Base-by-base conservation (phyloP, 352 stramenopile species). In the Aphanomyces invadans region DNA sequence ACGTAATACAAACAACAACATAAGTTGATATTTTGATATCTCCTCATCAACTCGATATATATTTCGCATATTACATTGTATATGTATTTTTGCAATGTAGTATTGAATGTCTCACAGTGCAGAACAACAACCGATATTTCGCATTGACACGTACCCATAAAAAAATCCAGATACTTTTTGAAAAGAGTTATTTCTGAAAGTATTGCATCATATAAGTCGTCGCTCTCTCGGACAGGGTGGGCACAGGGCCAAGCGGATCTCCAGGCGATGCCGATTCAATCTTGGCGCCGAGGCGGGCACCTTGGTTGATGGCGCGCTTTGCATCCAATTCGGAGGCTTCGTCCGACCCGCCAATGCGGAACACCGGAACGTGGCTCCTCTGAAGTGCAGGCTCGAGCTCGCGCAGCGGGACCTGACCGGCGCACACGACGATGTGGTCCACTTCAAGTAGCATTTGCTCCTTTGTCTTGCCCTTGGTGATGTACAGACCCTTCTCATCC, bases 221-320 rank as follows among this genome's bases (percentile, higher is more conserved):
- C 19, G 31, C 36, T 38, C 52, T 51, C 23, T 64, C 55, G 23
- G 17, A 21, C 23, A 49, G 52, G 4, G 79, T 80, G 23, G 71
- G 61, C 45, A 74, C 49, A 4, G 78, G 76, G 45, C 72, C 46
- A 7, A 90, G 65, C 25, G 74, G 61, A 26, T 94, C 80, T 26
- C 88, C 89, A 44, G 83, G 77, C 46, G 73, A 83, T 0, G 87
- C 83, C 17, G 81, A 88, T 73, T 97, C 89, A 46, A 97, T 87
- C 44, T 65, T 81, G 19, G 85, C 87, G 17, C 87, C 89, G 19
- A 97, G 69, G 33, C 89, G 83, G 25, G 89, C 95, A 36, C 93
- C 96, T 76, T 98, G 97, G 74, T 98, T 95, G 74, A 99, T 98
- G 9, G 96, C 96, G 45, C 95, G 81, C 78, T 99, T 99, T 36